Conservation (phyloP, 208 protist species). For the Naegleria gruberi region DNA sequence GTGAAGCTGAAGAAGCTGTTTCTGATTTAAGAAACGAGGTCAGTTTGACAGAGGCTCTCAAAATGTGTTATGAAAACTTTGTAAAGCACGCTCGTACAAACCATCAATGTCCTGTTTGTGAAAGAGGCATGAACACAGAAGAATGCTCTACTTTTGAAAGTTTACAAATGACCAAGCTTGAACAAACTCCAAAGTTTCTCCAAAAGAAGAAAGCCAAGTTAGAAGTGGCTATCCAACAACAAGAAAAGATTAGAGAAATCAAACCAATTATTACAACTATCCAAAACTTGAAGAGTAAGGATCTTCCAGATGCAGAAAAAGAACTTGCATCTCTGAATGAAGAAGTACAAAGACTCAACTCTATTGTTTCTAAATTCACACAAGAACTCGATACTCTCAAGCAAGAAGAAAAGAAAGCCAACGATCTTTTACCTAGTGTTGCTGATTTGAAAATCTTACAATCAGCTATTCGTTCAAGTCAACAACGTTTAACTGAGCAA, state of each 20-base stretch:
- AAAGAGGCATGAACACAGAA: background rate
- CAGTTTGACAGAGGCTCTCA: background rate
- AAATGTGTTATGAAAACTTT: slow-evolving; percentile 23
- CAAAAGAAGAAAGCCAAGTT: background rate
- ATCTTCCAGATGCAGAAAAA: background rate
- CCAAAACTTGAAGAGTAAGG: background rate
- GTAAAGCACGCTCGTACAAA: background rate
- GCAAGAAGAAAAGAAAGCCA: background rate
- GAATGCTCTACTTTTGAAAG: background rate
- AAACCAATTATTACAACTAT: background rate
- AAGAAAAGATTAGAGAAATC: background rate
- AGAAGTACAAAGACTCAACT: background rate
- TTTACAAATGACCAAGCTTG: background rate
- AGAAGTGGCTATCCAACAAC: no score
- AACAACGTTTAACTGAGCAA: background rate
- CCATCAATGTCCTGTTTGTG: background rate
- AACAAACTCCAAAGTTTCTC: background rate
- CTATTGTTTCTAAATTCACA: background rate
- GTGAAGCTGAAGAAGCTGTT: background rate
- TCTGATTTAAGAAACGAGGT: background rate
- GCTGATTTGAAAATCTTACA: background rate
- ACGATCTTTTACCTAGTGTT: background rate
- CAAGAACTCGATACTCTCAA: background rate
- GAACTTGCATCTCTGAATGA: background rate
- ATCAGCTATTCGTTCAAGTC: background rate